Evolutionary conservation across 306 rosid species (phyloP).

Genomic region (Castanea crenata): DNA sequence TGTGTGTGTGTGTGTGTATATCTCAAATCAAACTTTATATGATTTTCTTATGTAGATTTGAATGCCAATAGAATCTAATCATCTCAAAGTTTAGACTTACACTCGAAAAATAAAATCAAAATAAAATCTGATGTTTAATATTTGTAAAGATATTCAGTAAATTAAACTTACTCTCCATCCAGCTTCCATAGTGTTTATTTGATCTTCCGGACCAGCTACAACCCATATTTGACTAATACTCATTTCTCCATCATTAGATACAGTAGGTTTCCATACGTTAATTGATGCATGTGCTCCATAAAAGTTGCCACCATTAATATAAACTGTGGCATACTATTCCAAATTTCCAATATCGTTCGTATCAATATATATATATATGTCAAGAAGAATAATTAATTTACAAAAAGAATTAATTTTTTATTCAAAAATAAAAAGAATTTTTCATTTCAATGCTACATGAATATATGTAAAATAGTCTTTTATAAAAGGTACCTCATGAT

Average conservation of each 20-base stretch:
- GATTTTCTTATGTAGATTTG: background rate
- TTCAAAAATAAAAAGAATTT: too few species aligned
- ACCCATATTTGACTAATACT: slow-evolving; percentile 28
- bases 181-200: slow-evolving; percentile 10
- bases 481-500: slow-evolving; percentile 4
- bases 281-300: slow-evolving; percentile 14
- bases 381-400: too few species aligned
- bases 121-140: background rate
- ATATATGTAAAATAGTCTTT: too few species aligned
- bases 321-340: slow-evolving; percentile 13
- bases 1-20: background rate
- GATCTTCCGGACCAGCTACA: background rate
- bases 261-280: slow-evolving; percentile 20
- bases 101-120: too few species aligned
- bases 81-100: too few species aligned
- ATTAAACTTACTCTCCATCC: slow-evolving; percentile 17
- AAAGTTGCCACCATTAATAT: background rate
- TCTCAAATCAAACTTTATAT: too few species aligned
- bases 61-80: background rate
- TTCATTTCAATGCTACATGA: too few species aligned
- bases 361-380: too few species aligned
- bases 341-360: too few species aligned
- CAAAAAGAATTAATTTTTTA: too few species aligned
- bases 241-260: background rate
- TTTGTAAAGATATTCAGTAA: background rate